Base-by-base conservation (phyloP, 2,329 filamentous ascomycete genomes). In the Fusarium solani-melongenae region DNA sequence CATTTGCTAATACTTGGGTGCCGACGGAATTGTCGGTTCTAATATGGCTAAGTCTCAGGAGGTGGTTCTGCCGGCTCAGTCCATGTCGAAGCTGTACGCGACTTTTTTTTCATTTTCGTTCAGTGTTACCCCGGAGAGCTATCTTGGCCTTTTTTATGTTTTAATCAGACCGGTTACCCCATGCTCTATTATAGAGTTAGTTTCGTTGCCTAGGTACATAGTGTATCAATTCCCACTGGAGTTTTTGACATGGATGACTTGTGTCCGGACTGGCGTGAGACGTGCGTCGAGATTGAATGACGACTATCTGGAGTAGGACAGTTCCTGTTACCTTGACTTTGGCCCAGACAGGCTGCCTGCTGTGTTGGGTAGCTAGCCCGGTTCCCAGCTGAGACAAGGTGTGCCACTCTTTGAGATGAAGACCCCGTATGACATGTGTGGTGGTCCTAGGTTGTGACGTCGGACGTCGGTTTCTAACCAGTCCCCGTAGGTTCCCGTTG, bases 161-260 rank as follows among this genome's bases (percentile, higher is more conserved):
- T 83, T 81, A 83, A 83, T 83, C 77, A 78, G 77, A 79, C 73
- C 78, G 79, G 77, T 78, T 79, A 79, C 75, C 78, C 79, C 79
- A 72, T 70, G 70, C 76, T 79, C 76, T 73, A 77, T 76, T 78
- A 77, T 76, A 78, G 74, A 77, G 72, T 78, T 80, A 78, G 71
- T 77, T 79, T 78, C 70, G 73, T 77, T 74, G 72, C 62, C 66
- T 76, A 53, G 46, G 46, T 53, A 74, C 65, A 68, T 76, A 74
- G 72, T 74, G 64, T 74, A 75, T 74, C 71, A 60, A 74, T 71
- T 77, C 64, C 62, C 62, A 64, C 67, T 76, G 73, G 62, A 77
- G 67, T 73, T 75, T 75, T 71, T 75, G 60, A 70, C 22, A 49
- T 61, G 46, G 57, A 20, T 55, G 51, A 4, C 20, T 15, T 17